These are phyloP conservation scores for Hyaloscypha variabilis DNA, from an alignment of 495 filamentous ascomycete genomes.

Conservation along the genomic window DNA sequence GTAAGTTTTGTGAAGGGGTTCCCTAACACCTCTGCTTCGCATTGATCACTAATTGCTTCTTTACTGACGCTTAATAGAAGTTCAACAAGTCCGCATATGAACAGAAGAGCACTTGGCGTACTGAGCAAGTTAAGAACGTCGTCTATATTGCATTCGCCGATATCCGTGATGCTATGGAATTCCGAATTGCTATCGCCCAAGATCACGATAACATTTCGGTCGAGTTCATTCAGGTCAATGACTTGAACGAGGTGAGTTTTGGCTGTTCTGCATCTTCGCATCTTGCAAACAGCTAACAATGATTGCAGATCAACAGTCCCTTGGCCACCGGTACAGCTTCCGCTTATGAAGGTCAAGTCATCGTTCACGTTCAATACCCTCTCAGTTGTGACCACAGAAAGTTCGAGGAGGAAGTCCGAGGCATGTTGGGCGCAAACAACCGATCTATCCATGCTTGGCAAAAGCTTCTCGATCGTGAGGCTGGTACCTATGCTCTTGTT, in stretches of 20 bases:
- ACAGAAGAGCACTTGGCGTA: slow-evolving; percentile 6
- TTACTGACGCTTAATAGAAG: slow-evolving; percentile 13
- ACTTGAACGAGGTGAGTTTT: slow-evolving; percentile 41
- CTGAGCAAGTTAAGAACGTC: slow-evolving; percentile 31
- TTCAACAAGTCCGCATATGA: not conserved
- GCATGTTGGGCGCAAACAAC: slow-evolving; percentile 47
- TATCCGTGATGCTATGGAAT: slow-evolving; percentile 56
- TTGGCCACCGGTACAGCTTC: slow-evolving; percentile 19
- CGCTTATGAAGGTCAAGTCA: slow-evolving; percentile 53
- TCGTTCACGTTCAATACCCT: slow-evolving; percentile 43
- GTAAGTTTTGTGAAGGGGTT: not conserved
- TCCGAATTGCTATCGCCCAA: slow-evolving; percentile 44
- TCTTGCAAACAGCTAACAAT: slow-evolving; percentile 20
- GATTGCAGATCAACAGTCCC: slow-evolving; percentile 24
- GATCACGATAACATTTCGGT: slow-evolving; percentile 44
- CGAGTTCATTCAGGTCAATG: slow-evolving; percentile 48
- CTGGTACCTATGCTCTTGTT: slow-evolving; percentile 32
- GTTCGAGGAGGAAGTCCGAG: slow-evolving; percentile 47
- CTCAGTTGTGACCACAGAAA: slow-evolving; percentile 26
- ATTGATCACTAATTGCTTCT: not conserved
- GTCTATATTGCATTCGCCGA: slow-evolving; percentile 61
- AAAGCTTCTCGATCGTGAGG: slow-evolving; percentile 28
- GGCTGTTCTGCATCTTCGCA: not conserved
- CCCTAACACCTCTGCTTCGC: not conserved
- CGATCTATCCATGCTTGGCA: slow-evolving; percentile 59